Base-by-base conservation (phyloP, 352 stramenopile species). In the Paralagenidium karlingii region DNA sequence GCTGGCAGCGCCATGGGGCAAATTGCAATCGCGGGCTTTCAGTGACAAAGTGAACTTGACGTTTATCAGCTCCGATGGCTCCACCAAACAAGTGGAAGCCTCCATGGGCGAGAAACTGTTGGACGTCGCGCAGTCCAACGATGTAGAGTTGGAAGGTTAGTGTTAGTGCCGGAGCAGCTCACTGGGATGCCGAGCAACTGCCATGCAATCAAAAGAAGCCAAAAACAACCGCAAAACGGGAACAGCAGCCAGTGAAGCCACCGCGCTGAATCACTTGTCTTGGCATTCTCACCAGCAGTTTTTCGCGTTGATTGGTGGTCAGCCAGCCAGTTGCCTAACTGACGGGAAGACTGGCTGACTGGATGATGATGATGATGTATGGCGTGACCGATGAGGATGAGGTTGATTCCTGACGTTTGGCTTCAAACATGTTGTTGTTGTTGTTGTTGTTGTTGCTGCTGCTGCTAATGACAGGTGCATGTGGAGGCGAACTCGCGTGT, bases 71-170 rank as follows among this genome's bases (percentile, higher is more conserved):
- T 62, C 52, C 12, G 81, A 95, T 38, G 84, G 82, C 22, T 63
- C 70, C 19, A 44, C 59, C n/a, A 68, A 66, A 5, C 51, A 53
- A 0, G 82, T 96, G 27, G 61, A 53, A n/a, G 86, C 84, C 1
- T 50, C 55, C 1, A 55, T 79, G 10, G 84, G 86, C 18, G 40
- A 94, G 27, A 77, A 70, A 28, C 57, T 97, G 24, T 58, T 96
- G 36, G 85, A 96, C 36, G 77, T 96, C 38, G 86, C 86, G 8
- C 79, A 96, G 36, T 79, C 94, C 28, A 90, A 97, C 55, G 85
- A 96, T 61, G 70, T 97, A 29, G 88, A 97, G 58, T 64, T 97
- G 3, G 88, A 97, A 62, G 60, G 63, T 70, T 22, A 22, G 22
- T 15, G 24, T 36, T 36, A 7, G 19, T 3, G 7, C 7, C 7